Percentiles rank a stretch among this genome's conserved stretches.
Conservation (phyloP, 192 early-diverging fungal genomes). For the Coemansia sp. region DNA sequence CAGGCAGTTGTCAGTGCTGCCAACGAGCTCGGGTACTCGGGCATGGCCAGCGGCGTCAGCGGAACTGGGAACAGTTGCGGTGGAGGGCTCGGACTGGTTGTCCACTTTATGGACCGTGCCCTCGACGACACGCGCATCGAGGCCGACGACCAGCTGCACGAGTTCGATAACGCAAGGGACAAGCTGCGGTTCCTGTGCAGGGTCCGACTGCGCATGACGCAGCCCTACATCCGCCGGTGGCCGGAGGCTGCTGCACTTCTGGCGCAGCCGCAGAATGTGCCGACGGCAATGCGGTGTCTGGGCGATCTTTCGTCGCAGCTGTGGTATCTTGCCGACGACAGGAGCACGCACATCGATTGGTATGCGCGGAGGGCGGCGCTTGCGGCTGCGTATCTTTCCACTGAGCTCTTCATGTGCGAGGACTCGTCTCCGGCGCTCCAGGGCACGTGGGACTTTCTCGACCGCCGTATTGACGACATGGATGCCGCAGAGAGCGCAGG, state of each 20-base stretch:
- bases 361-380: conserved; percentile 81
- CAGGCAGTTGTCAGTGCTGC: conserved; percentile 65
- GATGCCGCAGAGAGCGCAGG: conserved; percentile 57
- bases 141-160: conserved; percentile 61
- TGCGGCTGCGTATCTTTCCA: conserved; percentile 80
- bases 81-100: conserved; percentile 70
- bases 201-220: conserved; percentile 68
- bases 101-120: conserved; percentile 71
- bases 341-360: conserved; percentile 81
- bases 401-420: conserved; percentile 92
- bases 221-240: conserved; percentile 74
- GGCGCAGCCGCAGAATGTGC: conserved; percentile 76
- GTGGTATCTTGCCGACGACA: conserved; percentile 86
- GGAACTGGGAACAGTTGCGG: conserved; percentile 50
- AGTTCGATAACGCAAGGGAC: conserved; percentile 48
- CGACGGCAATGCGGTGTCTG: conserved; percentile 68
- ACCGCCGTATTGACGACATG: conserved; percentile 74
- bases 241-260: conserved; percentile 74
- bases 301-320: conserved; percentile 77
- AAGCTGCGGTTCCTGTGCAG: conserved; percentile 64
- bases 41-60: conserved; percentile 70
- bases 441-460: conserved; percentile 78
- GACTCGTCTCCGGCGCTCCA: conserved; percentile 73
- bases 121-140: conserved; percentile 61
- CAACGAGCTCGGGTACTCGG: conserved; percentile 66